Evolutionary conservation across 352 stramenopile genomes (phyloP), one percentile per base, ranked within the genome.

Genomic region (Phytophthora podocarpi): DNA sequence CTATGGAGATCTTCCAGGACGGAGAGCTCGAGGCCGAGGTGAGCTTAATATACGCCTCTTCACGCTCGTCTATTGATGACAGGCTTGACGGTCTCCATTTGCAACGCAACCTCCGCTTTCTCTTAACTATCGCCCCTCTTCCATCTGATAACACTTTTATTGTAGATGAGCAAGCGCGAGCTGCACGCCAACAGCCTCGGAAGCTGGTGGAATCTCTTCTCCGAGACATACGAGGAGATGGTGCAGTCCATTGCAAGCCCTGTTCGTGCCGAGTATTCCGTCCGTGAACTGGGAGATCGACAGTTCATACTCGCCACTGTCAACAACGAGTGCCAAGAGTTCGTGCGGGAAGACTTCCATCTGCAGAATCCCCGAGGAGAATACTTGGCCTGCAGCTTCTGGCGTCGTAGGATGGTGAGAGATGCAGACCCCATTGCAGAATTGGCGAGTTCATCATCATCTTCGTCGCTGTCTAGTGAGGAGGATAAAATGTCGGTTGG

Each of bases 1-100:
- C 31, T 4, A 91, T 93, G 78, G 84, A 93, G 71, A 91, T 93
- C 55, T 93, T 93, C 62, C 70, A 80, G 35, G 82, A 91, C 36
- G 84, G 84, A 31, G 84, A 93, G 57, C 72, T 93, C 4, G 84
- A 93, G 53, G 72, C 79, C 26, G 84, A 89, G 80, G 84, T 93
- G 32, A 40, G 74, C 67, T 5, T 15, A 4, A 10, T 21, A 1
- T 18, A 6, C 32, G 13, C 3, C 10, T 28, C 5, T 18, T 21
- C 16, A 13, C 13, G n/a, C n/a, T n/a, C n/a, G n/a, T 11, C 1
- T 5, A 21, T 32, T 30, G 34, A 27, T 46, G 8, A n/a, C n/a
- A n/a, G n/a, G 7, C 15, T 20, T 7, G 1, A 47, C 23, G 20
- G 12, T 9, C 9, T n/a, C 21, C 24, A n/a, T 0, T 40, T 23